A percentile compares a stretch with the other conserved stretches of the same genome.
phyloP scores from a whole-genome alignment of 371 early-diverging fungal genomes.

The Chytridiales sp. region DNA sequence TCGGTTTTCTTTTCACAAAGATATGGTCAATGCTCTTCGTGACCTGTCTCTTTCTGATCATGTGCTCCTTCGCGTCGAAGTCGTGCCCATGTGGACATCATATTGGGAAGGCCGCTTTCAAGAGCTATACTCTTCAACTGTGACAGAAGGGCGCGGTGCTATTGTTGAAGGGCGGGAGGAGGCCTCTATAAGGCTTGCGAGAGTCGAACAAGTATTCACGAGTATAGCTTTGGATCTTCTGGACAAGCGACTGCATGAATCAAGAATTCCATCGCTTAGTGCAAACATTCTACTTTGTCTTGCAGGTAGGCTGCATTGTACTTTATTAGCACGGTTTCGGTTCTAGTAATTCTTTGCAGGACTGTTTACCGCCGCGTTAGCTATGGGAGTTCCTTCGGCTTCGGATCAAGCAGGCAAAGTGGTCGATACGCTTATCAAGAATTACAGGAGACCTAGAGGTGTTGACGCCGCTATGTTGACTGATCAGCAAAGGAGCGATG shows the following conservation, averaged over 20 bases:
- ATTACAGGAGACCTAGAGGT: no score
- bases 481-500: slow-evolving; percentile 27
- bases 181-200: slow-evolving; percentile 6
- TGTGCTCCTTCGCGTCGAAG: slow-evolving; percentile 16
- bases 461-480: background rate
- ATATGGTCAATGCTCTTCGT: slow-evolving; percentile 23
- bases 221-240: slow-evolving; percentile 23
- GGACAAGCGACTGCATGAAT: slow-evolving; percentile 19
- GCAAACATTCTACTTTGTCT: slow-evolving; percentile 18
- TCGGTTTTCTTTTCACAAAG: slow-evolving; percentile 13
- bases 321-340: no score
- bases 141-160: no score
- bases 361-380: slow-evolving; percentile 19
- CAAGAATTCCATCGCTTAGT: slow-evolving; percentile 17
- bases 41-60: slow-evolving; percentile 29
- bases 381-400: slow-evolving; percentile 18
- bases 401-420: slow-evolving; percentile 17
- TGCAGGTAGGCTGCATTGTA: slow-evolving; percentile 13
- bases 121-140: no score
- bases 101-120: slow-evolving; percentile 32
- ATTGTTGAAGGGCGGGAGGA: background rate
- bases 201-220: no score
- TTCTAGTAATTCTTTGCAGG: slow-evolving; percentile 12
- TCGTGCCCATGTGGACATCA: slow-evolving; percentile 12
- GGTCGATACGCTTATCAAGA: no score